Base-by-base conservation (phyloP, 192 early-diverging fungal genomes). In the Coemansia sp. region DNA sequence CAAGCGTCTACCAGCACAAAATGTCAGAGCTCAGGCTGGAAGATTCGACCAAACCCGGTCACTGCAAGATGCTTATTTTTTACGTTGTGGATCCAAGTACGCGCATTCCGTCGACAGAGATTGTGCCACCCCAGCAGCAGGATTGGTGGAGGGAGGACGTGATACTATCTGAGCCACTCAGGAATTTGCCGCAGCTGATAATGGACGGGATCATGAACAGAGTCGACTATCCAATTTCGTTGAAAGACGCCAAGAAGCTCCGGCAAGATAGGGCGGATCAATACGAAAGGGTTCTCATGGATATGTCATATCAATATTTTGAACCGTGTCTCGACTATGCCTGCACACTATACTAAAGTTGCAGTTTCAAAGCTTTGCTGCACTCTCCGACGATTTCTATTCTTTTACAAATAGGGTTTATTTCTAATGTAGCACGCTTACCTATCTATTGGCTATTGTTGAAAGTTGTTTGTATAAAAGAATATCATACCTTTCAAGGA, bases 1-100 rank as follows among this genome's bases (percentile, higher is more conserved):
- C 91, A 1, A 93, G 93, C 75, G 61, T 74, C 17, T 85, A 84
- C 59, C 92, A 92, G 77, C 90, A 94, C 71, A 57, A 79, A n/a
- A 86, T 91, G 2, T 74, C 80, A 2, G 80, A 79, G 0, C 91
- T 94, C 64, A 63, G 70, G 51, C 81, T 92, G 33, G 68, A 45
- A 8, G 88, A 92, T 53, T 73, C 67, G 37, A 83, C 85, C 31
- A 86, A 85, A 35, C 84, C 86, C 0, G 92, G 92, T 0, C 78
- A 85, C 42, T 83, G 89, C 68, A 88, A 89, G 68, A 89, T 92
- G 45, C 65, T 93, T 7, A 76, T 70, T 6, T 89, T 92, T 59
- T 91, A 90, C 79, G 73, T 92, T 42, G 84, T 92, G 2, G 77
- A 93, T 42, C 92, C 92, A 2, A 62, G 75, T 0, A 64, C 61